Percentiles rank a stretch among this genome's conserved stretches.
These are phyloP conservation scores for Neurospora discreta DNA, from an alignment of 495 filamentous ascomycete genomes.

Conservation along the genomic window DNA sequence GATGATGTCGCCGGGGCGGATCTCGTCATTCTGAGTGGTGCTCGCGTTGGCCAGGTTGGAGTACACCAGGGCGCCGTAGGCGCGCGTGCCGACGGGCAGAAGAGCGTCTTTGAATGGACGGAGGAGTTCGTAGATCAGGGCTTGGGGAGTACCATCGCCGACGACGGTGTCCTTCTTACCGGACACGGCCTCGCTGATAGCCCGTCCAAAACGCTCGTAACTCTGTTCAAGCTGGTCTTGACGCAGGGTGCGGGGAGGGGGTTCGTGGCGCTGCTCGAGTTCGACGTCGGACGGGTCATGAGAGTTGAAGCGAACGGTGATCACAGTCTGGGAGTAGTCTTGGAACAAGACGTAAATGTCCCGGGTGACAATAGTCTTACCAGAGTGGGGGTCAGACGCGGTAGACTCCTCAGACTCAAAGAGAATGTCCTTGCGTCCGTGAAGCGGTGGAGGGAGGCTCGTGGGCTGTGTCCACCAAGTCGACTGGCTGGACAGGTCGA, in stretches of 20 bases:
- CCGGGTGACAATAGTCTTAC: slow-evolving; percentile 59
- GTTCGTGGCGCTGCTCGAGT: slow-evolving; percentile 80
- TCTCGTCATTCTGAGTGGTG: slow-evolving; percentile 83
- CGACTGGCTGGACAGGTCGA: slow-evolving; percentile 61
- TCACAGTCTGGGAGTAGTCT: slow-evolving; percentile 91
- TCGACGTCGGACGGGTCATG: slow-evolving; percentile 58
- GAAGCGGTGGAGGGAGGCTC: slow-evolving; percentile 66
- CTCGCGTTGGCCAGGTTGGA: slow-evolving; percentile 88
- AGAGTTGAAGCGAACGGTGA: slow-evolving; percentile 70
- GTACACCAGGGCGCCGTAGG: slow-evolving; percentile 88
- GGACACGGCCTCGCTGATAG: slow-evolving; percentile 56
- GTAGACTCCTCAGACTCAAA: slow-evolving; percentile 72
- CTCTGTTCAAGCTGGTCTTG: slow-evolving; percentile 89
- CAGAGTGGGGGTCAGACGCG: slow-evolving; percentile 49
- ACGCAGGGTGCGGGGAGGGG: slow-evolving; percentile 69
- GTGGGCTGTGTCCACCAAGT: slow-evolving; percentile 78
- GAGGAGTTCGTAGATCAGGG: slow-evolving; percentile 69
- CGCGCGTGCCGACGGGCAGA: slow-evolving; percentile 68
- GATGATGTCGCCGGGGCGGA: slow-evolving; percentile 85
- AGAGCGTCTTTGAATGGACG: slow-evolving; percentile 61
- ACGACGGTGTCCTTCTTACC: slow-evolving; percentile 67
- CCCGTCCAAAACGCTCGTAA: slow-evolving; percentile 63
- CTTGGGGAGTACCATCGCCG: slow-evolving; percentile 69
- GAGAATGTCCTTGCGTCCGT: slow-evolving; percentile 72
- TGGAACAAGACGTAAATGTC: slow-evolving; percentile 79